Percentiles rank a stretch among this genome's conserved stretches.
phyloP scores from a whole-genome alignment of 129 eudicot species.

The Flaveria sonorensis region DNA sequence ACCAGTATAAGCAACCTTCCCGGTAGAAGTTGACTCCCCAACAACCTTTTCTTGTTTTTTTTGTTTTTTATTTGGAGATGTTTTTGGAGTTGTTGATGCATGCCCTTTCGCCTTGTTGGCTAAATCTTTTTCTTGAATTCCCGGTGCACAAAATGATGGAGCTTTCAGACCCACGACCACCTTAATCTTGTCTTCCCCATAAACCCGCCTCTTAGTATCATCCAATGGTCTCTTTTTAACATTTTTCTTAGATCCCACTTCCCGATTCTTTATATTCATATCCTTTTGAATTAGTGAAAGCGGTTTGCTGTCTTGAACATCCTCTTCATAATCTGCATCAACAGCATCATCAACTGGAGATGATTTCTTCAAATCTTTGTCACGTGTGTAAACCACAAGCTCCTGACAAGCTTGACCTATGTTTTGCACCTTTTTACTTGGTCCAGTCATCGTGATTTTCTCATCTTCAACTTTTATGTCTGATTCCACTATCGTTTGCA shows the following conservation, averaged over 20 bases:
- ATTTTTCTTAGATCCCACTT: slow-evolving; percentile 32
- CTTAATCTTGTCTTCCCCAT: slow-evolving; percentile 32
- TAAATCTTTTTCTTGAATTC: slow-evolving; percentile 23
- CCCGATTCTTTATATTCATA: slow-evolving; percentile 7
- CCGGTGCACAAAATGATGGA: slow-evolving; percentile 37
- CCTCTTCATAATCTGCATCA: slow-evolving; percentile 9
- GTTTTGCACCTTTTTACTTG: slow-evolving; percentile 18
- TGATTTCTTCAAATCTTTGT: slow-evolving; percentile 9
- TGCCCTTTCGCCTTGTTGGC: slow-evolving; percentile 12
- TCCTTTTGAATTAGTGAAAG: slow-evolving; percentile 22
- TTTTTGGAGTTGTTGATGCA: slow-evolving; percentile 27
- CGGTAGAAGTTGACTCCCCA: slow-evolving; percentile 16
- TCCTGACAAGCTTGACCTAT: slow-evolving; percentile 39
- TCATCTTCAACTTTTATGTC: slow-evolving; percentile 16
- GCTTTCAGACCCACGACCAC: slow-evolving; percentile 60
- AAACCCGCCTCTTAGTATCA: slow-evolving; percentile 21
- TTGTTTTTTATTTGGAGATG: background rate
- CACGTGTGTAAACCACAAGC: slow-evolving; percentile 36
- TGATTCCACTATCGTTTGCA: slow-evolving; percentile 29
- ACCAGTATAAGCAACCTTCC: slow-evolving; percentile 26
- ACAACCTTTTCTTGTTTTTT: slow-evolving; percentile 20
- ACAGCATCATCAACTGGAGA: slow-evolving; percentile 31
- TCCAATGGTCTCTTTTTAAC: slow-evolving; percentile 19
- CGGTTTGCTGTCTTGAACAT: slow-evolving; percentile 26
- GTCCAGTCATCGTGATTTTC: slow-evolving; percentile 18